Evolutionary conservation across 2,329 filamentous ascomycete genomes (phyloP), one percentile per base, ranked within the genome.

Genomic region (Colletotrichum sp.): DNA sequence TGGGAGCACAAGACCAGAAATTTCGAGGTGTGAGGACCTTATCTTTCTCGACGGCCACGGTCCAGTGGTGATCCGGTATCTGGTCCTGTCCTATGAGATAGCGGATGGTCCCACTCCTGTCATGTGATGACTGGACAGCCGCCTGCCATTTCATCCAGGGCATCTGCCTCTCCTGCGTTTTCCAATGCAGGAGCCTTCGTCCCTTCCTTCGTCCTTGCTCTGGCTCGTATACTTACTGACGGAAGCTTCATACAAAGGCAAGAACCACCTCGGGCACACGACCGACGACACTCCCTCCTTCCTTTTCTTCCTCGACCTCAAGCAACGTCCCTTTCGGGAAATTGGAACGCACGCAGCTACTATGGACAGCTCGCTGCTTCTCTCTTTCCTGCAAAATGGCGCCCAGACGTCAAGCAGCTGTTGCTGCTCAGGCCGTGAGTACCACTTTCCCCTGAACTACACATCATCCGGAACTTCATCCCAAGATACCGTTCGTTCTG

Each of bases 371-470:
- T 62, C 15, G 49, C 44, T 57, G 62, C 52, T 32, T 65, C 59
- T 30, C 36, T 59, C 60, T 52, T 76, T 73, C 60, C 44, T 52
- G 44, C 74, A 52, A 24, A 49, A 76, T 76, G 74, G 74, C 71
- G 10, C 74, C 74, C 12, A 64, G 59, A 60, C 64, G 74, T 49
- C 70, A 69, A 60, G 74, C 74, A 49, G 74, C 74, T 52, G 70
- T 76, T 74, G 71, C 74, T 69, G 74, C 74, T 2, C 32, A 72
- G 34, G 74, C 71, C 30, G 74, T 76, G 34, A 76, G 74, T 74
- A 24, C n/a, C 12, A 28, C 49, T 44, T 65, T 15, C 26, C 34
- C n/a, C 59, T 32, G 59, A 63, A 28, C 12, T n/a, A 21, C 36
- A 64, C 59, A 28, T 32, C 34, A 39, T 55, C 21, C 9, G 7